Percentiles rank a stretch among this genome's conserved stretches.
phyloP scores from a whole-genome alignment of 495 filamentous ascomycete genomes.

The Penicillium goetzii region DNA sequence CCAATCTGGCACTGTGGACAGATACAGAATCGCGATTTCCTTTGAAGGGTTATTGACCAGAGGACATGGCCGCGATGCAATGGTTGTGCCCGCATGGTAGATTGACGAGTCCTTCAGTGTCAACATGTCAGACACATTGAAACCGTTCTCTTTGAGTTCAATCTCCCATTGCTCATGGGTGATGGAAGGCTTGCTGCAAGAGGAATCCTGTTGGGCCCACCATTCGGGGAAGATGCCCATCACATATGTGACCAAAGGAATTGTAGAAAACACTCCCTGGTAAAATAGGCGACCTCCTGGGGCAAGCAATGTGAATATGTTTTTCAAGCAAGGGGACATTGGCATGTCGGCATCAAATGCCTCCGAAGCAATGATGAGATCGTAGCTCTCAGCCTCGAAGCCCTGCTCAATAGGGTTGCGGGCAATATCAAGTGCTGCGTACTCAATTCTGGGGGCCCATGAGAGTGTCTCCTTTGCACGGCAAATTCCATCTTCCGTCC shows the following conservation, averaged over 20 bases:
- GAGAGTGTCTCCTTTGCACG: background rate
- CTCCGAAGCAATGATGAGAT: constrained; percentile 10
- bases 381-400: constrained; percentile 8
- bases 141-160: background rate
- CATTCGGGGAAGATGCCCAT: background rate
- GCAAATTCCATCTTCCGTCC: background rate
- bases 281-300: background rate
- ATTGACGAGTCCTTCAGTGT: background rate
- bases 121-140: constrained; percentile 1
- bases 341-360: constrained; percentile 5
- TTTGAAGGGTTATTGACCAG: background rate
- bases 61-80: constrained; percentile 4
- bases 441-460: background rate
- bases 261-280: background rate
- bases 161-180: background rate
- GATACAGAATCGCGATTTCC: background rate
- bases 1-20: background rate
- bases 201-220: background rate
- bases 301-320: background rate
- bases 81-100: background rate
- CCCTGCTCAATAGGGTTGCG: background rate
- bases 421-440: background rate
- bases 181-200: background rate
- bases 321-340: background rate
- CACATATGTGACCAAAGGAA: background rate